Conservation (phyloP, 2,329 filamentous ascomycete genomes). For the Colletotrichum karsti region DNA sequence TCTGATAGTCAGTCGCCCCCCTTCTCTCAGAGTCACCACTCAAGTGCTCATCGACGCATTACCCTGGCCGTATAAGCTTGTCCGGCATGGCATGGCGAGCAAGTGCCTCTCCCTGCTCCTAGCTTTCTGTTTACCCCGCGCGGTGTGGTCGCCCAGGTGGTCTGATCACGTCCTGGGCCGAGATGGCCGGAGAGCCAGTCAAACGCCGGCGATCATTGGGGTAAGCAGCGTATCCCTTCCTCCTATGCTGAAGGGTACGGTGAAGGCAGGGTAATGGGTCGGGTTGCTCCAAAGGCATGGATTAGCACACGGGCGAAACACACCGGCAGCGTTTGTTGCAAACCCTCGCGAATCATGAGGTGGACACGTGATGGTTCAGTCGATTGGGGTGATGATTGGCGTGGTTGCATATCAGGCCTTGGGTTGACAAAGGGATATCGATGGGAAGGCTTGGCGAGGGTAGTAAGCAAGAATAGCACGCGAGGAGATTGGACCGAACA, state of each 20-base stretch:
- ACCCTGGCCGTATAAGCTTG: neutral
- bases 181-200: constrained; percentile 17
- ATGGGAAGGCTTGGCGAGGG: neutral
- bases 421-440: neutral
- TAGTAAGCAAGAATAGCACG: neutral
- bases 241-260: neutral
- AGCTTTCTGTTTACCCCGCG: constrained; percentile 19
- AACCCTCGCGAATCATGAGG: constrained; percentile 19
- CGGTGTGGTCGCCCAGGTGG: neutral
- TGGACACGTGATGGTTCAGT: neutral
- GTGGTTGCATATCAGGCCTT: neutral
- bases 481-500: neutral
- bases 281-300: neutral
- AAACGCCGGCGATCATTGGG: constrained; percentile 17
- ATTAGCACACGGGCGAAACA: constrained; percentile 5
- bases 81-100: neutral
- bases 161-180: constrained; percentile 16
- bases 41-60: neutral
- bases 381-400: neutral
- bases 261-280: neutral
- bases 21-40: no score
- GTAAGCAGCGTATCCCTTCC: neutral
- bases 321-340: neutral
- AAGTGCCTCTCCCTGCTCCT: neutral
- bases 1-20: neutral